Evolutionary conservation across 73 alveolate species (phyloP).

Genomic region (Symbiodinium pilosum): DNA sequence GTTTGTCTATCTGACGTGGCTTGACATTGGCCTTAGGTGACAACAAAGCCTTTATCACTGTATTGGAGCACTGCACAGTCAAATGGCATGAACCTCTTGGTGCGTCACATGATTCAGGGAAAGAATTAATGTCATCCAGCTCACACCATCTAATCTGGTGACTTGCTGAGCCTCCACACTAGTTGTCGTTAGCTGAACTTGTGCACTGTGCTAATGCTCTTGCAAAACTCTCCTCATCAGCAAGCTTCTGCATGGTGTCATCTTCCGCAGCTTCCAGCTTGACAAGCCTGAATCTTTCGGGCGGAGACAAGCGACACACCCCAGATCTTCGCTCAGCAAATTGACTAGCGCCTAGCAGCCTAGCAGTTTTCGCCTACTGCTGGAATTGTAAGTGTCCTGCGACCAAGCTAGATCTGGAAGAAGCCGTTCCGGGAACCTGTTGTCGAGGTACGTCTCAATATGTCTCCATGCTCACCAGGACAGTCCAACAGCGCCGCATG

Average conservation of each 20-base stretch:
- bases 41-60: background rate
- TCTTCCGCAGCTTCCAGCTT: background rate
- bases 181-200: background rate
- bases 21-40: background rate
- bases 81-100: too few species aligned
- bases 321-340: too few species aligned
- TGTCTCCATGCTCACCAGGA: too few species aligned
- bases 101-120: background rate
- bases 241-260: background rate
- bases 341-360: too few species aligned
- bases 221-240: background rate
- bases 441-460: too few species aligned
- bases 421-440: background rate
- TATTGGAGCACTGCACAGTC: too few species aligned
- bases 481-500: too few species aligned
- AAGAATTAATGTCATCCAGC: background rate
- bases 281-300: background rate
- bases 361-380: background rate
- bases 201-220: too few species aligned
- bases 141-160: background rate
- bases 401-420: background rate
- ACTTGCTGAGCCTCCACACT: background rate
- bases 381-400: background rate
- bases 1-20: background rate
- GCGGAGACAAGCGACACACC: too few species aligned